Percentiles rank a stretch among this genome's conserved stretches.
phyloP scores from a whole-genome alignment of 352 stramenopile genomes.

The Aphanomyces cochlioides region DNA sequence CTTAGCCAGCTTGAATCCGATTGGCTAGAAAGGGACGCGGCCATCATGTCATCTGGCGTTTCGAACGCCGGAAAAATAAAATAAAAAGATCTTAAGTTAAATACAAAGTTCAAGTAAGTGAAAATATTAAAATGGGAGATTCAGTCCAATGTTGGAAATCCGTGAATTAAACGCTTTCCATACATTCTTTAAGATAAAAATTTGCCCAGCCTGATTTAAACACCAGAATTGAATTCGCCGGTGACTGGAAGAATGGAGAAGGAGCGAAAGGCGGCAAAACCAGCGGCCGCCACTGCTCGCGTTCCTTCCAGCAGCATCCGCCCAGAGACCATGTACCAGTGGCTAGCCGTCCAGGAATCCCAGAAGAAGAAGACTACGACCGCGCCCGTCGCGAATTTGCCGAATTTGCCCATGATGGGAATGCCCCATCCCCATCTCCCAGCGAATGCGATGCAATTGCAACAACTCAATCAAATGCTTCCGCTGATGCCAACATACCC shows the following conservation, averaged over 20 bases:
- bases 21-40: slow-evolving; percentile 7
- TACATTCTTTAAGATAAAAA: neutral
- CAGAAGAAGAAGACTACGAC: slow-evolving; percentile 4
- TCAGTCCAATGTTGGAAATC: no score
- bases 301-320: slow-evolving; percentile 17
- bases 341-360: slow-evolving; percentile 14
- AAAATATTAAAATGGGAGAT: no score
- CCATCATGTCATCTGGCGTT: neutral
- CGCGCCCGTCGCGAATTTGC: neutral
- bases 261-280: slow-evolving; percentile 1
- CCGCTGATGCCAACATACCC: slow-evolving; percentile 22
- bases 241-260: slow-evolving; percentile 16
- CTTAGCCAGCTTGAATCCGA: neutral
- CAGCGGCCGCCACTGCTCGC: neutral
- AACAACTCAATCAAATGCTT: slow-evolving; percentile 25
- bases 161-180: neutral
- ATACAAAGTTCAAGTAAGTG: no score
- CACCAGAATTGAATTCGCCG: neutral
- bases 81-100: no score
- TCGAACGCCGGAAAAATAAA: no score
- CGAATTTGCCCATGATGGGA: slow-evolving; percentile 4
- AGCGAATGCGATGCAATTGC: slow-evolving; percentile 5
- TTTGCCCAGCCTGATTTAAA: neutral
- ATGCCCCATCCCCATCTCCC: neutral
- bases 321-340: slow-evolving; percentile 24